These are phyloP conservation scores for Ceratocystis cacaofunesta DNA, from an alignment of 2,329 filamentous ascomycete species.

Conservation along the genomic window DNA sequence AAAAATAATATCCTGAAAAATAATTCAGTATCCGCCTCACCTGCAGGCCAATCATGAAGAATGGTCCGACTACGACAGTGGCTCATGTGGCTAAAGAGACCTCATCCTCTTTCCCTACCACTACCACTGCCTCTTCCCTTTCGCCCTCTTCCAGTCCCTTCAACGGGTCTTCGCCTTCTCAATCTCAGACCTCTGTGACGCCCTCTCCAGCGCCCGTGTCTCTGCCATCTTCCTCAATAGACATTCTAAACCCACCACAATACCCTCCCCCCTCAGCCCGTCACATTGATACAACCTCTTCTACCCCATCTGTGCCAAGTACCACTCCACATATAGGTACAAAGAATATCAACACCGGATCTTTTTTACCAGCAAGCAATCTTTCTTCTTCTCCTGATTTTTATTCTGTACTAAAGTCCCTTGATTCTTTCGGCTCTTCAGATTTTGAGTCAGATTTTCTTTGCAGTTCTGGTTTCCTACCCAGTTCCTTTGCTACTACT, in stretches of 20 bases:
- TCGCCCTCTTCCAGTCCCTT: slow-evolving; percentile 8
- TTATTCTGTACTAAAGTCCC: slow-evolving; percentile 2
- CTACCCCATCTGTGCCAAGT: slow-evolving; percentile 4
- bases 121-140: neutral
- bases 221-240: slow-evolving; percentile 22
- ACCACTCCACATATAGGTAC: slow-evolving; percentile 8
- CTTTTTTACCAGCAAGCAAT: slow-evolving; percentile 5
- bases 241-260: slow-evolving; percentile 9
- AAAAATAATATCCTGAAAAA: neutral
- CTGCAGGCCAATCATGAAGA: slow-evolving; percentile 11
- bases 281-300: slow-evolving; percentile 6
- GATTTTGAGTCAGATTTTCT: slow-evolving; percentile 13
- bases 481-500: neutral
- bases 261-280: slow-evolving; percentile 18
- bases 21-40: neutral
- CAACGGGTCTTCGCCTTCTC: slow-evolving; percentile 20
- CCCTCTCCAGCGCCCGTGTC: slow-evolving; percentile 19
- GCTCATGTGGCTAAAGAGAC: slow-evolving; percentile 27
- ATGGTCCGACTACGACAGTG: slow-evolving; percentile 19
- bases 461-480: slow-evolving; percentile 10
- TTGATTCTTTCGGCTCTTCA: slow-evolving; percentile 16
- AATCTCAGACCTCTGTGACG: slow-evolving; percentile 26
- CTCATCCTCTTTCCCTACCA: slow-evolving; percentile 3
- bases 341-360: slow-evolving; percentile 9
- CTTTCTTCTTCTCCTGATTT: slow-evolving; percentile 9